Evolutionary conservation across 768 basidiomycete species (phyloP), one percentile per base, ranked within the genome.

Genomic region (Epithele typhae): DNA sequence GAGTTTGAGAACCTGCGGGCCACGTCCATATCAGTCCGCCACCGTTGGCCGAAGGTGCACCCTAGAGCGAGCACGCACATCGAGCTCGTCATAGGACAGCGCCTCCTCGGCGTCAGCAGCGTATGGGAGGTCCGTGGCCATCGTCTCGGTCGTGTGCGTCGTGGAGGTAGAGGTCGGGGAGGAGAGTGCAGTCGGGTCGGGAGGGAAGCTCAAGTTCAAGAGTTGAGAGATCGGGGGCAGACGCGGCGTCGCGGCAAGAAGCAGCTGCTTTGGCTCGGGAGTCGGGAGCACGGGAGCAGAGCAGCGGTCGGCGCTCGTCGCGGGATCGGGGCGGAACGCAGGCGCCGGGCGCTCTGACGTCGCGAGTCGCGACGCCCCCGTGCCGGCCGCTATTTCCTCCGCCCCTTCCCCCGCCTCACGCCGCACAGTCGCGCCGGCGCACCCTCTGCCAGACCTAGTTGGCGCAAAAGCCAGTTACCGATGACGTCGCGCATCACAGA

Each of bases 31-130:
- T 14, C 27, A 30, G 27, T 7, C 27, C 27, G 27, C 27, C 8
- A 7, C 7, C 27, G 27, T 30, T 30, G 27, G 8, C 14, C 27
- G 27, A 30, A 30, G 14, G 27, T 30, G 27, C 8, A n/a, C n/a
- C n/a, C n/a, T n/a, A n/a, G 27, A 14, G 7, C 7, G 7, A 32
- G 44, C 14, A 51, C 68, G 33, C 45, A 93, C 93, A 69, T 92
- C 86, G 23, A 96, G 76, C 67, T 97, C 93, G 57, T 95, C 93
- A 63, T 79, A 92, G 1, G 85, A 79, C 14, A 96, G 73, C 3
- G 92, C 90, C 41, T 89, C 78, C 63, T 95, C 83, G 3, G 92
- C 94, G 63, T 97, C 94, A 14, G 92, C 94, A 42, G 94, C 94
- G 66, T 96, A 96, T 32, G 94, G 94, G 15, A 96, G 76, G 59